Evolutionary conservation across 2,329 filamentous ascomycete species (phyloP), one percentile per base, ranked within the genome.

Genomic region (Shiraia bambusicola): DNA sequence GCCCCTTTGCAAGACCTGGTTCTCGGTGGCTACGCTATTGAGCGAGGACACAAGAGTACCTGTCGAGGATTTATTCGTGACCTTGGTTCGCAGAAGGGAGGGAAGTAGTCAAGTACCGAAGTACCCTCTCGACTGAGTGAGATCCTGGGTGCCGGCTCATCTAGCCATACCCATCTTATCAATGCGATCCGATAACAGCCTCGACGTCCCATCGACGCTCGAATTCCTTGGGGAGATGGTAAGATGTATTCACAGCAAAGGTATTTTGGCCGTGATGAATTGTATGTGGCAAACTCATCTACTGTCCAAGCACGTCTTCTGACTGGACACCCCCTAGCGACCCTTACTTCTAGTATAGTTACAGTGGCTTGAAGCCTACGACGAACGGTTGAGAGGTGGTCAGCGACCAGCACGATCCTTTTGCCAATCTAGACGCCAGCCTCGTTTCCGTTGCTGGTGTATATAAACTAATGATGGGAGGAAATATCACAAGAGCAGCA

Each of bases 281-380:
- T 22, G 19, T 29, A 17, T 17, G 26, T 35, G 15, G 25, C 34
- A 31, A 14, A 14, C n/a, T 16, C 25, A 29, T 29, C 17, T 14
- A 13, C 13, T 33, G 19, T 31, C 14, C 28, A 13, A 32, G 34
- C 26, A 45, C 33, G 37, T 16, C 22, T 28, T 40, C 27, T 47
- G 25, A 50, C 34, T 48, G 40, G 41, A 31, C 39, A 29, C 33
- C 34, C 24, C 34, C 42, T 39, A 47, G 46, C 24, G 42, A 39
- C 49, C 39, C 54, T 47, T 47, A 32, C 36, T 16, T 34, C 39
- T 45, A 26, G 37, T 40, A 53, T 54, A 58, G 56, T 58, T 56
- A 59, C 56, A 53, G 54, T 59, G 56, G 56, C 56, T 58, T 54
- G 45, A 47, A 49, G 42, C 44, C 47, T 56, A 48, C 47, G 42